Conservation (phyloP, 2,329 filamentous ascomycete genomes). For the Gnomoniopsis smithogilvyi region DNA sequence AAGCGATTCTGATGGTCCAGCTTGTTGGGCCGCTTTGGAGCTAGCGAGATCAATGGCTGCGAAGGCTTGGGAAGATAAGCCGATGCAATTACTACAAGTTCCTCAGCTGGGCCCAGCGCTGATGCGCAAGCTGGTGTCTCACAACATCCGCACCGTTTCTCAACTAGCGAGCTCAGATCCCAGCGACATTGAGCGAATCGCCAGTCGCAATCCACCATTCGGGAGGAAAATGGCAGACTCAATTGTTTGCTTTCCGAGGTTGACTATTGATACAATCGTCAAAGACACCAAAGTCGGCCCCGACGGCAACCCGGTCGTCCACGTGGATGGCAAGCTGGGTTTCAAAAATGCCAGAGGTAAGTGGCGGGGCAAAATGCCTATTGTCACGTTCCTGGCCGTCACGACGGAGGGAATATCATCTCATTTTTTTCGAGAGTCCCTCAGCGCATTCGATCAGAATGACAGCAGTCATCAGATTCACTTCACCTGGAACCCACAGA, state of each 20-base stretch:
- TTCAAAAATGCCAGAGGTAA: constrained; percentile 64
- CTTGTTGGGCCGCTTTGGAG: constrained; percentile 68
- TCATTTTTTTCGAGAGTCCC: constrained; percentile 65
- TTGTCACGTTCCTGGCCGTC: constrained; percentile 72
- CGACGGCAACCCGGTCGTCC: constrained; percentile 39
- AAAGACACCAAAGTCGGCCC: neutral
- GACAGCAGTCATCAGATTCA: constrained; percentile 51
- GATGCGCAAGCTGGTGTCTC: constrained; percentile 69
- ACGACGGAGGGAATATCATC: constrained; percentile 65
- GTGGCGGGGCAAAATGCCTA: constrained; percentile 64
- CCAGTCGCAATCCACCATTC: constrained; percentile 80
- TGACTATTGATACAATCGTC: constrained; percentile 35
- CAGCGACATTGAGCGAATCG: constrained; percentile 69
- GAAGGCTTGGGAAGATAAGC: constrained; percentile 75
- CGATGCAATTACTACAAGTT: constrained; percentile 79
- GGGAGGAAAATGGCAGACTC: constrained; percentile 66
- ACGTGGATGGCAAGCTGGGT: constrained; percentile 64
- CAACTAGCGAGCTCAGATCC: constrained; percentile 66
- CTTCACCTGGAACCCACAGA: constrained; percentile 55
- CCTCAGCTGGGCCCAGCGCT: constrained; percentile 71
- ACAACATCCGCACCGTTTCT: constrained; percentile 69
- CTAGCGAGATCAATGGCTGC: constrained; percentile 75
- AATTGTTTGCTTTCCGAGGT: constrained; percentile 66
- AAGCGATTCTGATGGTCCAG: constrained; percentile 57
- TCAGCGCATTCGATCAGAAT: constrained; percentile 58